Evolutionary conservation across 768 basidiomycete genomes (phyloP).

Genomic region (Mycena filopes): DNA sequence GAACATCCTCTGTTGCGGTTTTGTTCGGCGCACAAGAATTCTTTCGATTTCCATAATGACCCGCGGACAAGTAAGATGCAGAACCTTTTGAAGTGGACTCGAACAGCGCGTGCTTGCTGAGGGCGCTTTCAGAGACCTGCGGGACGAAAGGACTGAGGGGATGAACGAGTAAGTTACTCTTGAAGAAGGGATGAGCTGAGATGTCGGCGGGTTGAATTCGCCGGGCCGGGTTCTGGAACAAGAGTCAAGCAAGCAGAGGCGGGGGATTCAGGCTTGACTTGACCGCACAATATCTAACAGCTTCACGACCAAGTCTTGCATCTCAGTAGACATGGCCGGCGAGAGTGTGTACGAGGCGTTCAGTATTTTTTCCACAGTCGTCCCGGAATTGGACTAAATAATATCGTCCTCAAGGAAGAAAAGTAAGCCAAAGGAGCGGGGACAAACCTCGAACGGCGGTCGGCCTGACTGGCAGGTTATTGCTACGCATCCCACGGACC

Average conservation of each 20-base stretch:
- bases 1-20: constrained; percentile 34
- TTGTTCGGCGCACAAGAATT: constrained; percentile 24
- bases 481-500: constrained; percentile 59
- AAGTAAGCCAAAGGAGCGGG: neutral
- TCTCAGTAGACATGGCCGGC: constrained; percentile 35
- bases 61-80: constrained; percentile 4
- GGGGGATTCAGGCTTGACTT: constrained; percentile 5
- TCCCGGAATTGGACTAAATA: constrained; percentile 28
- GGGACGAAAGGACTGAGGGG: constrained; percentile 16
- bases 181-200: constrained; percentile 46
- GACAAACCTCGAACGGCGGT: constrained; percentile 47
- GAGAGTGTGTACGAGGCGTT: constrained; percentile 39
- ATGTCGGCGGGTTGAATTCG: constrained; percentile 42
- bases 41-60: constrained; percentile 8
- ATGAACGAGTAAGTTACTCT: constrained; percentile 28
- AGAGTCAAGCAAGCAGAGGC: constrained; percentile 8
- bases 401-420: constrained; percentile 6
- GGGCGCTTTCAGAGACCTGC: constrained; percentile 18
- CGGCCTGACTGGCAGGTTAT: constrained; percentile 49
- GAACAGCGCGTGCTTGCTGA: constrained; percentile 29
- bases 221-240: constrained; percentile 39
- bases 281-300: constrained; percentile 40
- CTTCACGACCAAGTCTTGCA: constrained; percentile 41
- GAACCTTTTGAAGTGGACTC: constrained; percentile 20
- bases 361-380: constrained; percentile 39